Conservation (phyloP, 306 rosid species). For the Styphnolobium japonicum region DNA sequence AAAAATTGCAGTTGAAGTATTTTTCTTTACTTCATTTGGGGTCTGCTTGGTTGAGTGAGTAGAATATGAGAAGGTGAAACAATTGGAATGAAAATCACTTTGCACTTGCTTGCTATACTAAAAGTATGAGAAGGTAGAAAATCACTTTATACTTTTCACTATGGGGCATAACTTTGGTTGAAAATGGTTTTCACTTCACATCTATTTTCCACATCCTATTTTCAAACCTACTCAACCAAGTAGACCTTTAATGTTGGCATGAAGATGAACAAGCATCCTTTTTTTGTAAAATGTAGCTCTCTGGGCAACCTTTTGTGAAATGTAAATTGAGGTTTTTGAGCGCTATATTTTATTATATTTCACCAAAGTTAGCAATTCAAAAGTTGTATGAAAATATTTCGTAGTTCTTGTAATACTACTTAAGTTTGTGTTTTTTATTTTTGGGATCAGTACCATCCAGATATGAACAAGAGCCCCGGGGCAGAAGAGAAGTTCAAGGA, state of each 20-base stretch:
- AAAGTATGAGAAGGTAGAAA: not conserved
- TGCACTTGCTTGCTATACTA: not conserved
- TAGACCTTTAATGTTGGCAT: not conserved
- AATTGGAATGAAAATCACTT: not conserved
- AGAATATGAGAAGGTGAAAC: not conserved
- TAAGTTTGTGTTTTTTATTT: slow-evolving; percentile 9
- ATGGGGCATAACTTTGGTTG: not conserved
- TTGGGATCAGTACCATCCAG: slow-evolving; percentile 83
- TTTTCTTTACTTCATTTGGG: not conserved
- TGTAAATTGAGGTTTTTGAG: not conserved
- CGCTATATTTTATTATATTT: not conserved
- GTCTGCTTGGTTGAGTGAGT: not conserved
- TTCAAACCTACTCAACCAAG: not conserved
- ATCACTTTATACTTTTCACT: not conserved
- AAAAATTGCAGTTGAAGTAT: not conserved
- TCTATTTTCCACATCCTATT: not conserved
- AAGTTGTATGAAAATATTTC: not conserved
- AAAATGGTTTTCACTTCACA: not conserved
- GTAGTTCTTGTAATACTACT: slow-evolving; percentile 1
- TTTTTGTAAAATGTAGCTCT: not conserved
- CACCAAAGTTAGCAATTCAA: not conserved
- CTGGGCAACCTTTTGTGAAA: not conserved
- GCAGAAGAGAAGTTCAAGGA: slow-evolving; percentile 94
- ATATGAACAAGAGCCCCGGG: slow-evolving; percentile 73
- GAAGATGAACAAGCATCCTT: not conserved